These are phyloP conservation scores for Xanthoconium purpureum DNA, from an alignment of 768 basidiomycete genomes.

Conservation along the genomic window DNA sequence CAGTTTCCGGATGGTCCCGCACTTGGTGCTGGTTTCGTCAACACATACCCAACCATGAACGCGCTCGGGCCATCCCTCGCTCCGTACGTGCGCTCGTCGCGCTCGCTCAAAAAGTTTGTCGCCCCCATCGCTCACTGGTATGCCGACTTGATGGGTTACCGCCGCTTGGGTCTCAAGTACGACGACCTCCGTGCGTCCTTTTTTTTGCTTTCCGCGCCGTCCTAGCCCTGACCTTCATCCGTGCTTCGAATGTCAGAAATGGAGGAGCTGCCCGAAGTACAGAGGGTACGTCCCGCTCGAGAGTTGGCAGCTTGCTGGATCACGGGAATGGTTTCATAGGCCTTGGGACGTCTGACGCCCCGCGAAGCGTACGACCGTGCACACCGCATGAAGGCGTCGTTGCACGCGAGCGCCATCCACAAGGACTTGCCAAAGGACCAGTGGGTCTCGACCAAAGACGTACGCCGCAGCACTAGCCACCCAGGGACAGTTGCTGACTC, in stretches of 20 bases:
- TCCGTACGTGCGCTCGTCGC: conserved; percentile 66
- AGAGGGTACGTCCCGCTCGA: conserved; percentile 53
- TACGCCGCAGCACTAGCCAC: conserved; percentile 35
- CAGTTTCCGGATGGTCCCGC: conserved; percentile 20
- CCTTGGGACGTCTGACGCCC: conserved; percentile 74
- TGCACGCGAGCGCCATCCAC: conserved; percentile 76
- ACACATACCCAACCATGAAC: conserved; percentile 24
- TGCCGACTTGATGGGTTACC: conserved; percentile 75
- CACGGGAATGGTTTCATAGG: conserved; percentile 47
- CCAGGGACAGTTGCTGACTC: conserved; percentile 7
- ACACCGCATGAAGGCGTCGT: conserved; percentile 81
- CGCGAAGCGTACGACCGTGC: conserved; percentile 86
- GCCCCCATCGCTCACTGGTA: conserved; percentile 84
- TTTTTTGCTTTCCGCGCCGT: neutral
- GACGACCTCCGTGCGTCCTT: conserved; percentile 83
- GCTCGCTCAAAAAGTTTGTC: conserved; percentile 62
- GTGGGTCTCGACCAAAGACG: conserved; percentile 76
- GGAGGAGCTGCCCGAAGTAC: conserved; percentile 75
- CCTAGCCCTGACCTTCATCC: neutral
- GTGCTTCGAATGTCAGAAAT: conserved; percentile 43
- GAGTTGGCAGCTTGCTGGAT: neutral
- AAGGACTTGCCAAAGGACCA: conserved; percentile 74
- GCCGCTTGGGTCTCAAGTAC: conserved; percentile 85
- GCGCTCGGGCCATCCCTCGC: conserved; percentile 74
- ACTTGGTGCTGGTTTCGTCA: neutral